A percentile compares a stretch with the other conserved stretches of the same genome.
phyloP scores from a whole-genome alignment of 2,329 filamentous ascomycete species.

The Alternaria gaisen region DNA sequence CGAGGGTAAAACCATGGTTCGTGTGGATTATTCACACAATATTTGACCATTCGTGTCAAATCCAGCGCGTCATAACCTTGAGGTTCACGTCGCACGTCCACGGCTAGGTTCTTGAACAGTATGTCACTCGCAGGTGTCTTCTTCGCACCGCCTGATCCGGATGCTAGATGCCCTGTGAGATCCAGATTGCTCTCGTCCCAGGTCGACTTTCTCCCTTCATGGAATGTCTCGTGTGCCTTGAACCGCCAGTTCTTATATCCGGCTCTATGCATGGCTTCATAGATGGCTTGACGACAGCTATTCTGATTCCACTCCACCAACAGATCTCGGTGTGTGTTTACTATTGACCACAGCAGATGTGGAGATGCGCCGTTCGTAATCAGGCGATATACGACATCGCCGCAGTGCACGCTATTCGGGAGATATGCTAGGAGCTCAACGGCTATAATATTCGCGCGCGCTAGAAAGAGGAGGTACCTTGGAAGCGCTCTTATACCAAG shows the following conservation, averaged over 20 bases:
- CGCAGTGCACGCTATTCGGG: constrained; percentile 30
- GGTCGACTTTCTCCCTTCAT: neutral
- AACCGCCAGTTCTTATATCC: constrained; percentile 31
- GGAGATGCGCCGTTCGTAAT: constrained; percentile 29
- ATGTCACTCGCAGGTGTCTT: neutral
- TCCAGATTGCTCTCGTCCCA: constrained; percentile 22
- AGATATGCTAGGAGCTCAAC: constrained; percentile 37
- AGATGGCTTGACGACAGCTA: constrained; percentile 23
- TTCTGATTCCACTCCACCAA: constrained; percentile 14
- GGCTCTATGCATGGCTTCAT: constrained; percentile 28
- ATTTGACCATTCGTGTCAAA: constrained; percentile 35
- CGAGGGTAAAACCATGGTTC: constrained; percentile 33
- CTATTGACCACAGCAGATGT: constrained; percentile 21
- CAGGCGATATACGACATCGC: constrained; percentile 35
- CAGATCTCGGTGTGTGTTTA: constrained; percentile 27
- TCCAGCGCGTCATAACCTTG: constrained; percentile 33
- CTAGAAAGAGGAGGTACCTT: constrained; percentile 26
- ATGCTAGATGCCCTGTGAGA: constrained; percentile 14
- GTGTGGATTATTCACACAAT: constrained; percentile 22
- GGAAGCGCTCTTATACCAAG: constrained; percentile 21
- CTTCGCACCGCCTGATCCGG: neutral
- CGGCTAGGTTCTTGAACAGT: constrained; percentile 30
- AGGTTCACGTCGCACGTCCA: constrained; percentile 24
- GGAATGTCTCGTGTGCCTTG: constrained; percentile 19
- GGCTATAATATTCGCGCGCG: constrained; percentile 28